Conservation (phyloP, 192 early-diverging fungal genomes). For the Dissophora ornata region DNA sequence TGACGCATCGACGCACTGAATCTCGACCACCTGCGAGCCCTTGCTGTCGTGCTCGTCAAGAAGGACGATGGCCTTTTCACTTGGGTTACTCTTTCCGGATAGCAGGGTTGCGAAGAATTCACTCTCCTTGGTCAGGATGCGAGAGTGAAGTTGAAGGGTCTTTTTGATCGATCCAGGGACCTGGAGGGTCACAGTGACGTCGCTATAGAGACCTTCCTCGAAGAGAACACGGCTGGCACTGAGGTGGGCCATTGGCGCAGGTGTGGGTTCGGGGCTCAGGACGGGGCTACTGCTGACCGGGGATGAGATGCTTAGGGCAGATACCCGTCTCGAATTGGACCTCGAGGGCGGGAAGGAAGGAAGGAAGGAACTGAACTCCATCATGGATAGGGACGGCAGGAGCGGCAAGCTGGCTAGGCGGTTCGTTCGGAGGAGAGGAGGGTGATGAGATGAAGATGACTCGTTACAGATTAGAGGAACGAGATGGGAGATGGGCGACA, state of each 20-base stretch:
- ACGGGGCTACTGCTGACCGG: constrained; percentile 25
- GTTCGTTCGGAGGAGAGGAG: not conserved
- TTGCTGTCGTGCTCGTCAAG: constrained; percentile 28
- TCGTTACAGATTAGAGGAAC: no score
- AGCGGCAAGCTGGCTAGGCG: not conserved
- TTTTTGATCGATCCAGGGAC: constrained; percentile 43
- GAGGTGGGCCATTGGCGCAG: constrained; percentile 42
- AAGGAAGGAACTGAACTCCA: constrained; percentile 45
- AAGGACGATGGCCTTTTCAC: constrained; percentile 32
- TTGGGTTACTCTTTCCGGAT: constrained; percentile 17
- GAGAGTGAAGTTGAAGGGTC: constrained; percentile 29
- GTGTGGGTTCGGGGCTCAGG: constrained; percentile 28
- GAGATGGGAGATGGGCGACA: not conserved
- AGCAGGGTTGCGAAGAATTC: constrained; percentile 37
- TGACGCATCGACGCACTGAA: constrained; percentile 38
- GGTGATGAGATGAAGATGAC: not conserved
- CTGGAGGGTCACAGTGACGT: constrained; percentile 28
- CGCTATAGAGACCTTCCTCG: constrained; percentile 50
- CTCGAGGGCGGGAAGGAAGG: constrained; percentile 50
- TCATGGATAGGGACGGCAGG: not conserved
- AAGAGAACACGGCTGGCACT: constrained; percentile 50
- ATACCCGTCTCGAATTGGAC: constrained; percentile 43
- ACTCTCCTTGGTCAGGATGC: constrained; percentile 44
- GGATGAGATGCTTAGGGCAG: constrained; percentile 30
- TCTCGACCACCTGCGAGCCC: constrained; percentile 26